These are phyloP conservation scores for Chlamydomonas reinhardtii DNA, from an alignment of 163 green algal genomes.

Conservation along the genomic window DNA sequence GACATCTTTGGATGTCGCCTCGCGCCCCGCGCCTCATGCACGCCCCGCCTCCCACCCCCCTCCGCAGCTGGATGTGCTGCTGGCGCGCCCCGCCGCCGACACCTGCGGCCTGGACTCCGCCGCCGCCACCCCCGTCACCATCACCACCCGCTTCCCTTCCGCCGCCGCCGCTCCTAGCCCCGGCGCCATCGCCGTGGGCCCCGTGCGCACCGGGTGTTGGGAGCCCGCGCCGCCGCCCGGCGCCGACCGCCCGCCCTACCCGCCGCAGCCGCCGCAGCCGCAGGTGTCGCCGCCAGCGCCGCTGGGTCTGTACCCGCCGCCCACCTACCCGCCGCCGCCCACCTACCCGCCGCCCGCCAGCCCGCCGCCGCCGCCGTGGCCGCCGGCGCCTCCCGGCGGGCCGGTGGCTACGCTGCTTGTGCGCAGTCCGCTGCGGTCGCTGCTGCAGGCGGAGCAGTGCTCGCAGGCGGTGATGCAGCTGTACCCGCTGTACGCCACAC, in stretches of 20 bases:
- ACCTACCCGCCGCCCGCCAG: neutral
- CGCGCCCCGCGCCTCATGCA: too few species aligned
- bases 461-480: slow-evolving; percentile 29
- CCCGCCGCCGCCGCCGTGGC: neutral
- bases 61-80: slow-evolving; percentile 27
- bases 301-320: neutral
- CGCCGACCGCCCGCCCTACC: neutral
- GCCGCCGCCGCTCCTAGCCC: neutral
- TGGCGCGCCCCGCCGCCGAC: neutral
- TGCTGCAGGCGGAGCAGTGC: slow-evolving; percentile 37
- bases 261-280: neutral
- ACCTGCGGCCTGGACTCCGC: neutral
- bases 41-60: neutral
- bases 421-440: neutral
- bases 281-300: neutral
- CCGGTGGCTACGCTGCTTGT: neutral
- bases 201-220: slow-evolving; percentile 5
- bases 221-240: slow-evolving; percentile 2
- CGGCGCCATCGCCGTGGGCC: neutral
- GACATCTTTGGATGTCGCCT: too few species aligned
- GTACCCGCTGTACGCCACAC: slow-evolving; percentile 7
- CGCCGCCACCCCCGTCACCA: neutral
- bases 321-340: neutral
- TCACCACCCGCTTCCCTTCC: slow-evolving; percentile 1
- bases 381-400: neutral